Base-by-base conservation (phyloP, 2,329 filamentous ascomycete species). In the Colletotrichum melonis region DNA sequence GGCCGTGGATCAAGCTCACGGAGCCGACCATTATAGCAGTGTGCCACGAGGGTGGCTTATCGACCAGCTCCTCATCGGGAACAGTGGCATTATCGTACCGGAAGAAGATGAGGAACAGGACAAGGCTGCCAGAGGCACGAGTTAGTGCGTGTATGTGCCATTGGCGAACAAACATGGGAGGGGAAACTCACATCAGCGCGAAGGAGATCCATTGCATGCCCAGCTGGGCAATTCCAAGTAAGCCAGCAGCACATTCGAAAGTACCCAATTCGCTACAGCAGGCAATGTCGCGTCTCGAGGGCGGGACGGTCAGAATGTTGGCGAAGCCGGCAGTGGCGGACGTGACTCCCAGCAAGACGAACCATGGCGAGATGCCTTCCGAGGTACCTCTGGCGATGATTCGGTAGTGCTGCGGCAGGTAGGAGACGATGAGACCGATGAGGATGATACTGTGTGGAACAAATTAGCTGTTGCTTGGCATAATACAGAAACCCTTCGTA, bases 41-140 rank as follows among this genome's bases (percentile, higher is more conserved):
- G 78, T 92, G 92, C 88, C 94, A 96, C 68, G 89, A 92, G 22
- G 92, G 91, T 74, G 88, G 86, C 67, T 89, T 85, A 28, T 86
- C 84, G 24, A 82, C 82, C 30, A 86, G 83, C 75, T 88, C 86
- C 24, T 84, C 87, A n/a, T 84, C 87, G 56, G 85, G 86, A 8
- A 86, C 83, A 76, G 83, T 86, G 72, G 82, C 87, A 72, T 83
- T 86, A 77, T 88, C 88, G 78, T 92, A 92, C 46, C 94, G 94
- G 84, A 97, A 98, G 88, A 97, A 99, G 78, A 97, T 90, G 70
- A 98, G 90, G 84, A 97, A 99, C n/a, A 99, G 89, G 24, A 97
- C 87, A 65, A 98, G 91, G 76, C 96, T 98, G 32, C 26, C 16
- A 28, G 30, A 24, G 42, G 30, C 26, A 63, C 55, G 38, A 46